Evolutionary conservation across 1,284 basidiomycete species (phyloP), one percentile per base, ranked within the genome.

Genomic region (Phenoliferia sp.): DNA sequence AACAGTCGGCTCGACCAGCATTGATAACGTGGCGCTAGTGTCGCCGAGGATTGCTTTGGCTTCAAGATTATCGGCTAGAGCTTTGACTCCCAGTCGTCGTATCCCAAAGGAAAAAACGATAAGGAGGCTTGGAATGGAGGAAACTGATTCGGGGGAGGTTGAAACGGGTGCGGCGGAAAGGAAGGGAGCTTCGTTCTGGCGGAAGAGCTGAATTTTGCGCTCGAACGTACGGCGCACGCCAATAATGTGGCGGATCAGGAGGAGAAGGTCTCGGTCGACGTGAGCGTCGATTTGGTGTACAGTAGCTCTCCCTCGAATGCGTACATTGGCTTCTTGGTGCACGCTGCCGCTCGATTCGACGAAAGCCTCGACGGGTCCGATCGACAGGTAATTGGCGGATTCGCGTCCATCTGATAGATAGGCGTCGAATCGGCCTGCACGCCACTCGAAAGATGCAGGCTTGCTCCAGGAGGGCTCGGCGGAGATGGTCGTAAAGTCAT

Each of bases 191-290:
- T 34, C 28, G 29, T 58, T 31, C 28, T 16, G 15, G 54, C 15
- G 22, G 55, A 65, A 69, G 12, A 52, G 28, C n/a, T 65, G 61
- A 48, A 74, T 64, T 60, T 69, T 67, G 48, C 57, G 58, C 59
- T 72, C 65, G 36, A 69, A 72, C 19, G 61, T 60, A 29, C 44
- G 32, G 5, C 67, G 67, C 2, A 71, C 69, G 26, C 31, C 32
- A 61, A 70, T 44, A 52, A 73, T 69, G 68, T 73, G 72, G 19
- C 66, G 65, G 10, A 72, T 58, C 59, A 73, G 65, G 28, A 65
- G 54, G 5, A 68, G 64, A 12, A 73, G 63, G 31, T 67, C 63
- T 19, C 68, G 72, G 12, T 68, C 64, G 50, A 72, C 55, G 22
- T 44, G 33, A 19, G 65, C 63, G 1, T 57, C 59, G 33, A 63